phyloP scores from a whole-genome alignment of 495 filamentous ascomycete genomes.

The Aspergillus sclerotiicarbonarius region DNA sequence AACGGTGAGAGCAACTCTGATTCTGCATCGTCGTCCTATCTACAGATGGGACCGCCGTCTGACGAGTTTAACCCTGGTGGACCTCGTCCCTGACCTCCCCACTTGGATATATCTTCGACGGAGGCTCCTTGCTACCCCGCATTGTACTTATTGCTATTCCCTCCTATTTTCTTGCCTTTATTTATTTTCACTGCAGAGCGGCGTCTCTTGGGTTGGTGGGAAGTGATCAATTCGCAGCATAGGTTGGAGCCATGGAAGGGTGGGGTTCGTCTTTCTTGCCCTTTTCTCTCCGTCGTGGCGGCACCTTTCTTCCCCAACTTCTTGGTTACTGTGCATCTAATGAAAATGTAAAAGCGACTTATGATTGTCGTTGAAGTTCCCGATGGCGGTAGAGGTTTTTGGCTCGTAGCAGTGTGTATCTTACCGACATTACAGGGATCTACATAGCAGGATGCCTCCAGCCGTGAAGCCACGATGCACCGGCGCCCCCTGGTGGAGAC shows the following conservation, averaged over 20 bases:
- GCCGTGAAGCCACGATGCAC: too few species aligned
- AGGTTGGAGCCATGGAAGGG: conserved; percentile 17
- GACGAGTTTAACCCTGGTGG: conserved; percentile 20
- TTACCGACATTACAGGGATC: too few species aligned
- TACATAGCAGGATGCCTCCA: too few species aligned
- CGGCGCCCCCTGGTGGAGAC: too few species aligned
- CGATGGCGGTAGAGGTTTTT: not conserved
- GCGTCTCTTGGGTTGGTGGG: conserved; percentile 27
- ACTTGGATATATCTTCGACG: not conserved
- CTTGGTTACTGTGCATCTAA: not conserved
- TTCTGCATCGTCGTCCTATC: conserved; percentile 36
- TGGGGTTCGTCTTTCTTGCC: conserved; percentile 2
- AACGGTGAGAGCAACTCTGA: conserved; percentile 22
- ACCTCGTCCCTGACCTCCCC: conserved; percentile 3
- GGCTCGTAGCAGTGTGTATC: too few species aligned
- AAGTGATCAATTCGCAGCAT: conserved; percentile 17
- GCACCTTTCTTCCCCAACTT: not conserved
- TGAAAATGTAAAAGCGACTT: not conserved
- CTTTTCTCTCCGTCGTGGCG: conserved; percentile 1
- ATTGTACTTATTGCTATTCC: conserved; percentile 14
- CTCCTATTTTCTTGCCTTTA: conserved; percentile 13
- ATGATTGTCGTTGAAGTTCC: not conserved
- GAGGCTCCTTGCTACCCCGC: conserved; percentile 6
- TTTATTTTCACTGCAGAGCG: conserved; percentile 21
- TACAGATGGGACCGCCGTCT: conserved; percentile 18